Conservation (phyloP, 2,329 filamentous ascomycete genomes). For the Cordyceps fumosorosea region DNA sequence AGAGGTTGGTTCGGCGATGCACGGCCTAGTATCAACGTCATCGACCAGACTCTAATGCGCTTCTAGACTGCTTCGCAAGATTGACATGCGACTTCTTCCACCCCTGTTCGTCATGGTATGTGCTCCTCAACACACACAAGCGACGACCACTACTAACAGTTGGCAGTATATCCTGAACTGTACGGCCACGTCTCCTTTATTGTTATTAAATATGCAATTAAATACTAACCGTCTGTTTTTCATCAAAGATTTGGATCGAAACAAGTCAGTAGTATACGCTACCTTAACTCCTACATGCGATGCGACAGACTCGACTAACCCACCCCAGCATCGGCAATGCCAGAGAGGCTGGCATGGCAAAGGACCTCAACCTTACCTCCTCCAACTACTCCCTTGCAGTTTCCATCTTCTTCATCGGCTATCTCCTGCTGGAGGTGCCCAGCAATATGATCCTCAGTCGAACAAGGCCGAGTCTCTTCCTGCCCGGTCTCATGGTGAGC, state of each 20-base stretch:
- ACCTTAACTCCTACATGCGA: too few relatives aligned
- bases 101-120: constrained; percentile 9
- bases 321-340: constrained; percentile 12
- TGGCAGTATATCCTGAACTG: neutral
- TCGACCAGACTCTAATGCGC: neutral
- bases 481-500: constrained; percentile 9
- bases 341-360: constrained; percentile 13
- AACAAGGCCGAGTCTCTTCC: constrained; percentile 10
- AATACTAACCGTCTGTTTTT: too few relatives aligned
- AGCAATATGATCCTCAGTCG: constrained; percentile 55
- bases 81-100: constrained; percentile 7
- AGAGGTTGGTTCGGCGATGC: neutral
- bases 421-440: constrained; percentile 54
- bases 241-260: neutral
- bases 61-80: constrained; percentile 1
- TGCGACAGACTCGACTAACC: neutral
- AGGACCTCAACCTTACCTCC: constrained; percentile 4
- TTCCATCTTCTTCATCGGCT: constrained; percentile 29
- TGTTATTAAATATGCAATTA: too few relatives aligned
- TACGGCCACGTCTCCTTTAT: neutral
- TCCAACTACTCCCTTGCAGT: constrained; percentile 11
- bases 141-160: neutral
- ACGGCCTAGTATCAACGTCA: neutral
- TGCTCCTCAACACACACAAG: neutral
- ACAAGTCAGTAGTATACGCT: neutral